These are phyloP conservation scores for Boletus smithii DNA, from an alignment of 1,284 basidiomycete species.

Conservation along the genomic window DNA sequence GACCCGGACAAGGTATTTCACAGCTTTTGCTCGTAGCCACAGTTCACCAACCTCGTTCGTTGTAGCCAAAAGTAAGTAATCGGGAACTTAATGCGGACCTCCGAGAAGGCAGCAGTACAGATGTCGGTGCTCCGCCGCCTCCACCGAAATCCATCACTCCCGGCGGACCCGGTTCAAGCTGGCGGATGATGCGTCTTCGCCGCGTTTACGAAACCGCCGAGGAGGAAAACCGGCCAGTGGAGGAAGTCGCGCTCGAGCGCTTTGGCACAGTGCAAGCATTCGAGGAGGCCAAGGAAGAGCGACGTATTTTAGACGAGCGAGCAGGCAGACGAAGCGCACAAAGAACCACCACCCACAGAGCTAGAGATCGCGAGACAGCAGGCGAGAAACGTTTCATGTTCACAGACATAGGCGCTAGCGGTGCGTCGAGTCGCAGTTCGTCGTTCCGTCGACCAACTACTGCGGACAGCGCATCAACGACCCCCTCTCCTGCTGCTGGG, in stretches of 20 bases:
- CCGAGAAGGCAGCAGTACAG: constrained; percentile 50
- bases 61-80: constrained; percentile 58
- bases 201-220: constrained; percentile 87
- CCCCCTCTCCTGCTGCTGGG: constrained; percentile 50
- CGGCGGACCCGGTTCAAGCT: constrained; percentile 89
- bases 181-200: constrained; percentile 97
- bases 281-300: constrained; percentile 84
- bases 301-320: constrained; percentile 79
- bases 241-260: constrained; percentile 85
- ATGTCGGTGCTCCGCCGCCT: constrained; percentile 52
- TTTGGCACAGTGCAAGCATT: constrained; percentile 85
- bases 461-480: constrained; percentile 53
- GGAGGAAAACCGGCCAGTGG: constrained; percentile 73
- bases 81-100: constrained; percentile 83
- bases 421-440: constrained; percentile 75
- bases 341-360: constrained; percentile 36
- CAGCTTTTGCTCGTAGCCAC: not conserved
- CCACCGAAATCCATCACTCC: constrained; percentile 57
- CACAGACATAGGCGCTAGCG: constrained; percentile 58
- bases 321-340: constrained; percentile 48
- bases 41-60: constrained; percentile 3
- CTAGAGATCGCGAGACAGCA: constrained; percentile 34
- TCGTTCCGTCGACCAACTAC: constrained; percentile 63
- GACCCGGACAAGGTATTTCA: constrained; percentile 66
- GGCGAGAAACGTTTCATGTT: constrained; percentile 66